Percentiles rank a stretch among this genome's conserved stretches.
phyloP scores from a whole-genome alignment of 345 rosid genomes.

The Aethionema arabicum region DNA sequence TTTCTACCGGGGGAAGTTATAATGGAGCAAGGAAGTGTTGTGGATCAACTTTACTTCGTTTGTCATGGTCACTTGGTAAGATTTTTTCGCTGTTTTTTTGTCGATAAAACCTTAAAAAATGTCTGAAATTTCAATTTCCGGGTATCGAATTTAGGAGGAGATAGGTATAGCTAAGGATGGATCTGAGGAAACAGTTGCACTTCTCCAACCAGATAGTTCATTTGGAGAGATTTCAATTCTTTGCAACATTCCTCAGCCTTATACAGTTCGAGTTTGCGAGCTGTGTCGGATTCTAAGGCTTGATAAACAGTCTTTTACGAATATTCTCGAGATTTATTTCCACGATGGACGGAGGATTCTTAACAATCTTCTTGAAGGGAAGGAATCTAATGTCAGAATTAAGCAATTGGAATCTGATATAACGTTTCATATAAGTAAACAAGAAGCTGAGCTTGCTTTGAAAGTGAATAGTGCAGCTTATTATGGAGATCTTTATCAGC shows the following conservation, averaged over 20 bases:
- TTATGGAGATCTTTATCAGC: constrained; percentile 66
- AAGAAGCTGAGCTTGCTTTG: constrained; percentile 64
- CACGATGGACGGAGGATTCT: constrained; percentile 71
- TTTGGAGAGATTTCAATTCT: constrained; percentile 76
- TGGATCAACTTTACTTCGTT: constrained; percentile 75
- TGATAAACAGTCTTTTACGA: constrained; percentile 66
- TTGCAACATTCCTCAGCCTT: constrained; percentile 67
- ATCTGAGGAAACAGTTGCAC: constrained; percentile 64
- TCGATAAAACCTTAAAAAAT: not conserved
- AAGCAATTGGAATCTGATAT: constrained; percentile 63
- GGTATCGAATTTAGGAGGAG: constrained; percentile 52
- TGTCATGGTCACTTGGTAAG: constrained; percentile 78
- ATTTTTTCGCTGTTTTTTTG: not conserved
- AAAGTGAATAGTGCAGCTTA: constrained; percentile 63
- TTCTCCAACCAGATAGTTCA: constrained; percentile 51
- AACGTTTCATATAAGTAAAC: constrained; percentile 62
- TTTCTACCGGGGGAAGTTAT: constrained; percentile 84
- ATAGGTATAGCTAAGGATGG: constrained; percentile 65
- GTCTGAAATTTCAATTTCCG: not conserved
- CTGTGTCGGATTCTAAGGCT: constrained; percentile 63
- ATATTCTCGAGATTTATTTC: constrained; percentile 63
- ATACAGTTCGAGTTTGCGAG: constrained; percentile 54
- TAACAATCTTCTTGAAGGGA: constrained; percentile 74
- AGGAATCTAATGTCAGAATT: constrained; percentile 48
- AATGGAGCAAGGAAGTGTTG: constrained; percentile 63